Percentiles rank a stretch among this genome's conserved stretches.
These are phyloP conservation scores for Neurospora hispaniola DNA, from an alignment of 495 filamentous ascomycete genomes.

Conservation along the genomic window DNA sequence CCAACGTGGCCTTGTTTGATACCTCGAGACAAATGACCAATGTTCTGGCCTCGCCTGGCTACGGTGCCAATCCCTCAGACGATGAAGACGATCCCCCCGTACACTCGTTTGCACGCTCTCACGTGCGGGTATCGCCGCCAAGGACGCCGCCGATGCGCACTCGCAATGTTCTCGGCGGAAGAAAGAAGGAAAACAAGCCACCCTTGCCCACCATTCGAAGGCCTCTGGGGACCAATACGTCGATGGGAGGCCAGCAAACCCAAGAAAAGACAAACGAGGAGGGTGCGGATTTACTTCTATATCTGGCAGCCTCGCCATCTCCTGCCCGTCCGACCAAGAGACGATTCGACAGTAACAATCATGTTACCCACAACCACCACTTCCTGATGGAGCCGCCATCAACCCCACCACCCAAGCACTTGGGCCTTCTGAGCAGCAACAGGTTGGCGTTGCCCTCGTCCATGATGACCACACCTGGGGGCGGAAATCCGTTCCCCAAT, in stretches of 20 bases:
- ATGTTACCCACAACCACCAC: not conserved
- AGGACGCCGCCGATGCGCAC: constrained; percentile 65
- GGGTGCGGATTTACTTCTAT: constrained; percentile 83
- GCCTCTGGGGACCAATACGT: not conserved
- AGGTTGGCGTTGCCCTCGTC: constrained; percentile 67
- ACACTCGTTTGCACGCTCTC: constrained; percentile 54
- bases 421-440: constrained; percentile 19
- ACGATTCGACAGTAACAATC: constrained; percentile 4
- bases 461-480: constrained; percentile 80
- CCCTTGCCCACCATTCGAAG: not conserved
- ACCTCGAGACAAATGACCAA: constrained; percentile 47
- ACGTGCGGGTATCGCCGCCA: constrained; percentile 63
- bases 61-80: constrained; percentile 50
- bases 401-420: constrained; percentile 66
- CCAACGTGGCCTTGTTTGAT: constrained; percentile 60
- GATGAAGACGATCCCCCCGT: constrained; percentile 71
- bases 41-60: constrained; percentile 51
- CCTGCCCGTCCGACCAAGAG: constrained; percentile 45
- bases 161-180: constrained; percentile 34
- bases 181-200: constrained; percentile 5
- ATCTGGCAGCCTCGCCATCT: constrained; percentile 85
- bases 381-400: constrained; percentile 59
- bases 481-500: constrained; percentile 46
- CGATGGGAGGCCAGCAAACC: not conserved
- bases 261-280: constrained; percentile 55